Evolutionary conservation across 768 basidiomycete species (phyloP).

Genomic region (Austroboletus festivus): DNA sequence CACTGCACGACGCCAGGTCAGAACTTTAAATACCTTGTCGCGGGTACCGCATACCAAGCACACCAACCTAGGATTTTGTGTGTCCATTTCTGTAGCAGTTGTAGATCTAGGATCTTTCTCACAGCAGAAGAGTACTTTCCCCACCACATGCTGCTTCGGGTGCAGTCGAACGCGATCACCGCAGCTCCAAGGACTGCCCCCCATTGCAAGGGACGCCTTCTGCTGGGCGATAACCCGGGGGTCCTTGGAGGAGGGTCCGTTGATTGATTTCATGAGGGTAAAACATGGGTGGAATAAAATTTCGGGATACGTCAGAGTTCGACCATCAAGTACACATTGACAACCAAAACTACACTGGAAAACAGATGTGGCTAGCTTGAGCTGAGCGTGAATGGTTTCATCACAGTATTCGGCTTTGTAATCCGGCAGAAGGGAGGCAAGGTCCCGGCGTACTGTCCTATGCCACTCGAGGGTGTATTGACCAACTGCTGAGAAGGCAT

Average conservation of each 20-base stretch:
- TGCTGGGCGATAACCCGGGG: slow-evolving; percentile 20
- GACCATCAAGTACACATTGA: slow-evolving; percentile 13
- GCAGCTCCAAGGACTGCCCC: slow-evolving; percentile 21
- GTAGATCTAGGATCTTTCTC: slow-evolving; percentile 23
- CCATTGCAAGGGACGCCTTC: slow-evolving; percentile 25
- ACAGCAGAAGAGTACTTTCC: slow-evolving; percentile 17
- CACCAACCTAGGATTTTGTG: slow-evolving; percentile 12
- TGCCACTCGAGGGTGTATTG: slow-evolving; percentile 27
- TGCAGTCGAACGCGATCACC: slow-evolving; percentile 19
- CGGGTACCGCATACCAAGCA: slow-evolving; percentile 17
- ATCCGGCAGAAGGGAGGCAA: slow-evolving; percentile 26
- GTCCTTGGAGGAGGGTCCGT: slow-evolving; percentile 14
- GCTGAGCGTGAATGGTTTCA: slow-evolving; percentile 15
- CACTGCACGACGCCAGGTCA: slow-evolving; percentile 28
- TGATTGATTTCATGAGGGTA: slow-evolving; percentile 5
- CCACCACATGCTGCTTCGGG: slow-evolving; percentile 13
- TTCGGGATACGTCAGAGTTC: slow-evolving; percentile 22
- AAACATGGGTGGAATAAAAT: slow-evolving; percentile 31
- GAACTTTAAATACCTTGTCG: slow-evolving; percentile 2
- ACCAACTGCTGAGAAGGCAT: slow-evolving; percentile 14
- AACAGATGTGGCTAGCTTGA: slow-evolving; percentile 29
- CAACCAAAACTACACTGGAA: slow-evolving; percentile 20
- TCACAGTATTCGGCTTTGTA: slow-evolving; percentile 17
- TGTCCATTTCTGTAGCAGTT: slow-evolving; percentile 28
- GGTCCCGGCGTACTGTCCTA: slow-evolving; percentile 21